Conservation (phyloP, 176 grass and related monocot species). For the Secale cereale region DNA sequence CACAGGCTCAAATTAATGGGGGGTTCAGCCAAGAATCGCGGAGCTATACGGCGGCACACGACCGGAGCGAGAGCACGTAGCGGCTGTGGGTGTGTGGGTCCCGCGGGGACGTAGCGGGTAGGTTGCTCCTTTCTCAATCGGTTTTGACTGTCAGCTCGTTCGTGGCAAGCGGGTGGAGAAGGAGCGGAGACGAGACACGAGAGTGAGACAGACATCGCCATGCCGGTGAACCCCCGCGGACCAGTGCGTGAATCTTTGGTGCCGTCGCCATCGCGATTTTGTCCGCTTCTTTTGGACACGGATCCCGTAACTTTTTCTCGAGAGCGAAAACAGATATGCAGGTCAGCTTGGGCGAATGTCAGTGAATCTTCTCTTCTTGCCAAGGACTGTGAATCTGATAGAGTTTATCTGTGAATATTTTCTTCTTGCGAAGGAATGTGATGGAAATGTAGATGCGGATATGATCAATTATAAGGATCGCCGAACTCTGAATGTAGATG, state of each 20-base stretch:
- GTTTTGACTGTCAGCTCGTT: conserved; percentile 7
- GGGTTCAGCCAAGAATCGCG: neutral
- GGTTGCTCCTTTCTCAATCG: neutral
- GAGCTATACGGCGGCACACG: neutral
- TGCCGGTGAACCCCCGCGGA: neutral
- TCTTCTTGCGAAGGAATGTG: neutral
- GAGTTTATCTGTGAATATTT: neutral
- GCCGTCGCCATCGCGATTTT: neutral
- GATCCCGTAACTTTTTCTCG: neutral
- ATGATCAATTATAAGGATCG: neutral
- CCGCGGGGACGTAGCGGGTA: neutral
- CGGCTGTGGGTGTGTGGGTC: neutral
- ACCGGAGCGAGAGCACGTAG: neutral
- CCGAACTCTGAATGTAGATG: neutral
- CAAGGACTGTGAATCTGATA: neutral
- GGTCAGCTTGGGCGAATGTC: neutral
- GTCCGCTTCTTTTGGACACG: conserved; percentile 3
- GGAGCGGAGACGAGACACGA: neutral
- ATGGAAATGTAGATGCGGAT: neutral
- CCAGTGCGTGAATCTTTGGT: neutral
- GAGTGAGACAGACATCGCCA: neutral
- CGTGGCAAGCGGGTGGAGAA: neutral
- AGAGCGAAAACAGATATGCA: neutral
- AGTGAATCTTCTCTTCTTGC: neutral
- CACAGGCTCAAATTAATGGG: neutral